Evolutionary conservation across 2,329 filamentous ascomycete species (phyloP).

Genomic region (Spiromastix sp.): DNA sequence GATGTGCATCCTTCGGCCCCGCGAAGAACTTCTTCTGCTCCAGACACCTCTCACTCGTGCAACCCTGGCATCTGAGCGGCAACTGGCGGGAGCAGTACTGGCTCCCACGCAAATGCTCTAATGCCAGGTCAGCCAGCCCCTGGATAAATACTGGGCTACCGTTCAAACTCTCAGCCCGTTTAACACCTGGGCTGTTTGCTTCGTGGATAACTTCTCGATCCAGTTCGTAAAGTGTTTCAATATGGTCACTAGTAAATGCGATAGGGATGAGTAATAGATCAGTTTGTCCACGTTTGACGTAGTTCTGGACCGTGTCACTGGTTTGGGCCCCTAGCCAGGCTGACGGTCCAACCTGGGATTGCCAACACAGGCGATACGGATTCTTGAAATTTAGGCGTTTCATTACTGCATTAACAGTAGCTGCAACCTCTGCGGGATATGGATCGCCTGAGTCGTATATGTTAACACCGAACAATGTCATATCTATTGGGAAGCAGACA

Average conservation of each 20-base stretch:
- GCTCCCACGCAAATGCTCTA: constrained; percentile 63
- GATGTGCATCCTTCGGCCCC: constrained; percentile 24
- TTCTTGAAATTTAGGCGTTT: constrained; percentile 77
- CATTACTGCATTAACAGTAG: constrained; percentile 96
- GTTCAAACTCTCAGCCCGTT: constrained; percentile 85
- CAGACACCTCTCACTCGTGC: constrained; percentile 76
- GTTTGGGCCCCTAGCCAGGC: constrained; percentile 96
- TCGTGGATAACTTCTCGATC: constrained; percentile 93
- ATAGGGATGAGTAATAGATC: constrained; percentile 89
- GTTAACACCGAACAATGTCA: too few species aligned
- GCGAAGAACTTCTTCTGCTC: constrained; percentile 61
- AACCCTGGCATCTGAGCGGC: constrained; percentile 83
- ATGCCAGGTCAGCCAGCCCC: constrained; percentile 78
- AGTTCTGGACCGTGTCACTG: constrained; percentile 72
- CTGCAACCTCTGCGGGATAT: constrained; percentile 90
- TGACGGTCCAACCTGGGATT: constrained; percentile 91
- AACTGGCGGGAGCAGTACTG: constrained; percentile 71
- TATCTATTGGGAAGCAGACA: too few species aligned
- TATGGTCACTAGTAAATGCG: constrained; percentile 97
- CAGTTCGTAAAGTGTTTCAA: constrained; percentile 90
- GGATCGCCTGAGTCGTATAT: constrained; percentile 86
- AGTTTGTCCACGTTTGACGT: constrained; percentile 82
- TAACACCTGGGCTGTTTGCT: constrained; percentile 63
- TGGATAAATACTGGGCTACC: constrained; percentile 83
- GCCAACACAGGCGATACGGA: constrained; percentile 91